Base-by-base conservation (phyloP, 2,329 filamentous ascomycete genomes). In the Xylariales sp. region DNA sequence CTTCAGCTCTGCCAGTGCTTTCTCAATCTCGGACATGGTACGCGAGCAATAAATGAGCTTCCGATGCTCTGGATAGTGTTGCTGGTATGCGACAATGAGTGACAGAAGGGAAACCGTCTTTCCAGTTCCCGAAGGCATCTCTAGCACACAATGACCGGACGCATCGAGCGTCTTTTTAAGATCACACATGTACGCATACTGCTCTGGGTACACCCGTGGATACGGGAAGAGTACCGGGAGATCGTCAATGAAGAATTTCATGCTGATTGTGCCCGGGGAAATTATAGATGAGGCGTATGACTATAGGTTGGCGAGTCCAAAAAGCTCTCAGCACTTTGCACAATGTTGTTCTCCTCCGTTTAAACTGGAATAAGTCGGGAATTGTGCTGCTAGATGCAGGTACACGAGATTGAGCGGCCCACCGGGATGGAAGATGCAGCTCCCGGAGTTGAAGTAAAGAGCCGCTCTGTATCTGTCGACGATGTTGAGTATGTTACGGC, bases 1-100 rank as follows among this genome's bases (percentile, higher is more conserved):
- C 60, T 93, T 89, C 51, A 98, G 62, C 63, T 98, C 93, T 8
- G 88, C 87, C 37, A 98, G 66, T 0, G 94, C 93, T 66, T 98
- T 98, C 60, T 98, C 93, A 55, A 98, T 98, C 67, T 98, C 93
- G 25, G 93, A 98, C 90, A 98, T 98, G 40, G 93, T 98, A 81
- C 93, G 89, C 46, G 93, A 98, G 70, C 93, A 98, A 65, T 98
- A 98, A 40, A 98, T 96, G 36, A 98, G 80, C 65, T 98, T 98
- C 40, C 94, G 77, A 53, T 93, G 88, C 57, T 95, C 88, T 4
- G 90, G 88, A 54, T 91, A 90, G 59, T 90, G 83, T 59, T 93
- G 87, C 63, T 98, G 94, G 55, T 98, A 98, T 29, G 93, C 91
- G 41, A 98, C 82, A 55, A 98, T 98, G 51, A 98, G 77, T 0